phyloP scores from a whole-genome alignment of 352 stramenopile genomes.

The Globisporangium uncinulatum region DNA sequence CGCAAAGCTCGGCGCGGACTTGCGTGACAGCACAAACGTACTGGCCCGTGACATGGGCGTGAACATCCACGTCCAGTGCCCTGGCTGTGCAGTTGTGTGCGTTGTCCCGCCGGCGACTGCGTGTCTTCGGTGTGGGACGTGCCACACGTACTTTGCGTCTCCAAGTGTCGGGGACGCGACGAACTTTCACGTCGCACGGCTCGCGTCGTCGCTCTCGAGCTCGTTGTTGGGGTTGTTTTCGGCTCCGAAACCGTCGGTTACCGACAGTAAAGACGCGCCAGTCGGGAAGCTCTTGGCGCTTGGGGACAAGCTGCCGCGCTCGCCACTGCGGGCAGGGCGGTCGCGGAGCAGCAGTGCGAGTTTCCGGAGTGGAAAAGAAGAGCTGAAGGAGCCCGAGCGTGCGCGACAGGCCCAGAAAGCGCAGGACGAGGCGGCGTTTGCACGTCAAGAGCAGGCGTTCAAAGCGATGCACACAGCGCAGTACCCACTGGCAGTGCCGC shows the following conservation, averaged over 20 bases:
- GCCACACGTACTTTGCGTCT: slow-evolving; percentile 81
- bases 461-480: slow-evolving; percentile 14
- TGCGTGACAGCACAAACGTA: slow-evolving; percentile 78
- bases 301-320: slow-evolving; percentile 38
- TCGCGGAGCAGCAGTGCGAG: slow-evolving; percentile 29
- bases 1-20: slow-evolving; percentile 64
- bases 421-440: slow-evolving; percentile 5
- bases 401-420: background rate
- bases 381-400: slow-evolving; percentile 3
- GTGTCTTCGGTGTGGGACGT: slow-evolving; percentile 71
- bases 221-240: slow-evolving; percentile 71
- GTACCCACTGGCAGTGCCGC: slow-evolving; percentile 7
- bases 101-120: slow-evolving; percentile 68
- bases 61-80: slow-evolving; percentile 83
- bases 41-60: slow-evolving; percentile 75
- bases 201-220: slow-evolving; percentile 72
- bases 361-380: slow-evolving; percentile 14
- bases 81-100: slow-evolving; percentile 67
- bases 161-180: slow-evolving; percentile 72
- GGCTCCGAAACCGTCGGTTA: slow-evolving; percentile 17
- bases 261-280: slow-evolving; percentile 32
- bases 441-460: slow-evolving; percentile 13
- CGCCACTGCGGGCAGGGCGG: slow-evolving; percentile 17
- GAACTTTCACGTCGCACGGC: slow-evolving; percentile 77
- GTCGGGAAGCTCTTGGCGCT: slow-evolving; percentile 58